A percentile compares a stretch with the other conserved stretches of the same genome.
phyloP scores from a whole-genome alignment of 2,329 filamentous ascomycete species.

The Fusarium compactum region DNA sequence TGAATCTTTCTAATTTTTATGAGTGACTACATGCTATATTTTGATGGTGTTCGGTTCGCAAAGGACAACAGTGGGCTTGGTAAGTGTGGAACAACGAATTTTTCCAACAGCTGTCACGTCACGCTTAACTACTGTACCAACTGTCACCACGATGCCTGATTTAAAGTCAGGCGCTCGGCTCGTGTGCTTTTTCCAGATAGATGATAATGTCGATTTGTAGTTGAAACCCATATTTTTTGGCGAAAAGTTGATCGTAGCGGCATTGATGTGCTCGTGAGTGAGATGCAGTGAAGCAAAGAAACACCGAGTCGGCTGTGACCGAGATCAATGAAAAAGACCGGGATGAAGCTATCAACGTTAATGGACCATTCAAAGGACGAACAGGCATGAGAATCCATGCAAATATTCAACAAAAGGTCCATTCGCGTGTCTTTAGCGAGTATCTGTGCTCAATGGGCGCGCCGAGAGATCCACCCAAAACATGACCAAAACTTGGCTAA shows the following conservation, averaged over 20 bases:
- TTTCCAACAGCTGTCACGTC: slow-evolving; percentile 17
- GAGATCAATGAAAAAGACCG: not conserved
- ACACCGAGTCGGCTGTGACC: not conserved
- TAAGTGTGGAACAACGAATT: slow-evolving; percentile 15
- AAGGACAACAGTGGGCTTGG: slow-evolving; percentile 13
- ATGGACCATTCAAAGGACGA: not conserved
- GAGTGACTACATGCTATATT: not conserved
- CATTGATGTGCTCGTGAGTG: not conserved
- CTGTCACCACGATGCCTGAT: not conserved
- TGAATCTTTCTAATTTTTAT: not conserved
- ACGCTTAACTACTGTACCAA: slow-evolving; percentile 20
- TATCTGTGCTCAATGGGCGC: not conserved
- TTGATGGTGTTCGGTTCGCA: not conserved
- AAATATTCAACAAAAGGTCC: not conserved
- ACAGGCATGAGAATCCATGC: not conserved
- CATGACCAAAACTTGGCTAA: not conserved
- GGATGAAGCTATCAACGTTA: not conserved
- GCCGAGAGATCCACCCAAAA: not conserved
- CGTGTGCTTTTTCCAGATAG: not conserved
- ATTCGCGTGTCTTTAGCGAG: not conserved
- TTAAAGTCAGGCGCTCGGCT: too few relatives aligned
- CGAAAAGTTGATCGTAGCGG: not conserved
- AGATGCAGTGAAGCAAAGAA: not conserved
- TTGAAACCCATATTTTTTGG: not conserved
- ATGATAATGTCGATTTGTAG: too few relatives aligned